A percentile compares a stretch with the other conserved stretches of the same genome.
These are phyloP conservation scores for Talaromyces adpressus DNA, from an alignment of 495 filamentous ascomycete species.

Conservation along the genomic window DNA sequence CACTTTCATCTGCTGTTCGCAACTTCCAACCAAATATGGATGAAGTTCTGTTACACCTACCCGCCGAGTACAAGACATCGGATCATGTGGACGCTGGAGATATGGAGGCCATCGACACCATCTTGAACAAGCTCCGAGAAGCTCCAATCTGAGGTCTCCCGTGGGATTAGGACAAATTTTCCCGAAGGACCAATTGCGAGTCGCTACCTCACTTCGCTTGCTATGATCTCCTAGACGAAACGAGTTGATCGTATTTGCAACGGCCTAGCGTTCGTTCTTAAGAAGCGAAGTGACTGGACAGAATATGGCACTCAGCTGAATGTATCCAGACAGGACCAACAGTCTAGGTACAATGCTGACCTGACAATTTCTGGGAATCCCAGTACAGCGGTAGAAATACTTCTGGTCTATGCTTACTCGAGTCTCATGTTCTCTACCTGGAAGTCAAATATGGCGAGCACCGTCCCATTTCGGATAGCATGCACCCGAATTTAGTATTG, in stretches of 20 bases:
- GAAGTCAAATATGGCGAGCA: background rate
- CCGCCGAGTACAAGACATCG: constrained; percentile 49
- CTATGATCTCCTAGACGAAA: no score
- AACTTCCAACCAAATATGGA: constrained; percentile 79
- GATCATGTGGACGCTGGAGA: constrained; percentile 65
- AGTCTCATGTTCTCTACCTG: background rate
- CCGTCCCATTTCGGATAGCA: background rate
- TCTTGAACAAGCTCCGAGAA: constrained; percentile 62
- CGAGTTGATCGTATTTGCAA: background rate
- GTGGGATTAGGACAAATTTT: no score
- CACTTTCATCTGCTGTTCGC: constrained; percentile 72
- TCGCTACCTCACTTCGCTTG: background rate
- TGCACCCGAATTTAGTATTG: background rate
- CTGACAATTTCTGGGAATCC: background rate
- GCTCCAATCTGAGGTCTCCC: background rate
- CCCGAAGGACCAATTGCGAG: background rate
- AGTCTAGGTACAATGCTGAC: background rate
- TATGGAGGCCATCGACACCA: constrained; percentile 74
- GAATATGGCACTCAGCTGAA: background rate
- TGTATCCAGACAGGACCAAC: background rate
- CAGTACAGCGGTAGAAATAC: background rate
- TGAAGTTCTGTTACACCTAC: constrained; percentile 52
- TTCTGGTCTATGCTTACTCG: background rate
- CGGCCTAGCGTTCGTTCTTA: background rate
- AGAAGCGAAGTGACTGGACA: background rate